Conservation (phyloP, 768 basidiomycete species). For the Pleurotus tuoliensis region DNA sequence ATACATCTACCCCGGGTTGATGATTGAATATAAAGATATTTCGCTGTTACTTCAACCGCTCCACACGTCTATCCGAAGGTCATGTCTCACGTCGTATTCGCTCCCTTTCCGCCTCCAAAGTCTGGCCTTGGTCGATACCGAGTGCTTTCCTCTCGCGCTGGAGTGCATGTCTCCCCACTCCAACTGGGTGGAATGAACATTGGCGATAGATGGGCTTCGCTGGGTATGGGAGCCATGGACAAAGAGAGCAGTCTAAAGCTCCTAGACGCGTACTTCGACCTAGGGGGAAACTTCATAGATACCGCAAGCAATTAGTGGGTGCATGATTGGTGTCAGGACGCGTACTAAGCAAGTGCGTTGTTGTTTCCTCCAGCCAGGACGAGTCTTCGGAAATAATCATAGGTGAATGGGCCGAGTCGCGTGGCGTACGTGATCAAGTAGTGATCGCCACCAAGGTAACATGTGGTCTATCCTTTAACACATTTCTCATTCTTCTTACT, state of each 20-base stretch:
- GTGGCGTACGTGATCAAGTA: slow-evolving; percentile 43
- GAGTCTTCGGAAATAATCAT: slow-evolving; percentile 52
- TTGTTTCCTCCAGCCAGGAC: slow-evolving; percentile 35
- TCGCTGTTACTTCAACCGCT: neutral
- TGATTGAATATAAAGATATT: too few species aligned
- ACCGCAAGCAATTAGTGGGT: slow-evolving; percentile 43
- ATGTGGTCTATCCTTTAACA: neutral
- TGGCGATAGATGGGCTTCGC: slow-evolving; percentile 31
- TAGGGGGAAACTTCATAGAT: slow-evolving; percentile 47
- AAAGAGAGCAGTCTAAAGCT: slow-evolving; percentile 42
- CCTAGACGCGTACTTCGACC: slow-evolving; percentile 39
- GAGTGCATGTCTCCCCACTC: slow-evolving; percentile 39
- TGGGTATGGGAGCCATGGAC: slow-evolving; percentile 33
- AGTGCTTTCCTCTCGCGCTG: slow-evolving; percentile 29
- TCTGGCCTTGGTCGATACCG: slow-evolving; percentile 30
- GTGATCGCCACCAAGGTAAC: slow-evolving; percentile 44
- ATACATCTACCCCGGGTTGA: too few species aligned
- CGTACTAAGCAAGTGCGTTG: too few species aligned
- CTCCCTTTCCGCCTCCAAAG: slow-evolving; percentile 22
- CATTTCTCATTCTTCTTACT: neutral
- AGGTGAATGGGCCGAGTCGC: slow-evolving; percentile 48
- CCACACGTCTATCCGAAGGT: neutral
- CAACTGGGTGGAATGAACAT: slow-evolving; percentile 41
- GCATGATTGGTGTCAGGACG: too few species aligned
- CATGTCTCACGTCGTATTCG: slow-evolving; percentile 6